These are phyloP conservation scores for Cymbidium sinense DNA, from an alignment of 106 monocot species.

Conservation along the genomic window DNA sequence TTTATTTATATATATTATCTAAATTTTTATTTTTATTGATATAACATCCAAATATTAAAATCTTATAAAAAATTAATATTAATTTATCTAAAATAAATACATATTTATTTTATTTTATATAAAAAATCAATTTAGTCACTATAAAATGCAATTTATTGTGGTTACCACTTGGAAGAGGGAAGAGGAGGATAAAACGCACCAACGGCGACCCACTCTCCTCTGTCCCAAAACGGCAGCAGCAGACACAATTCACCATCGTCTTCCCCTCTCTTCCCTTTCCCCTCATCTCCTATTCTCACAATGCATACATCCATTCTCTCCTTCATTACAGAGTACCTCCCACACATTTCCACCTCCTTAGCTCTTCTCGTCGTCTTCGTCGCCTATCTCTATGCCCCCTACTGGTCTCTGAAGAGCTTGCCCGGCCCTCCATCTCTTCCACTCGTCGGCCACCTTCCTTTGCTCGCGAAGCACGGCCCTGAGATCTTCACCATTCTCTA, in stretches of 20 bases:
- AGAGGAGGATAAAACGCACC: neutral
- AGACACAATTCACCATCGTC: neutral
- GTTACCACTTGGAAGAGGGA: neutral
- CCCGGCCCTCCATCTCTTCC: constrained; percentile 32
- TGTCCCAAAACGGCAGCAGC: neutral
- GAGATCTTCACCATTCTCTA: constrained; percentile 22
- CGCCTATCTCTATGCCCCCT: constrained; percentile 31
- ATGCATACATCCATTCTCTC: neutral
- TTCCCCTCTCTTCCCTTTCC: no score
- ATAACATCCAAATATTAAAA: no score
- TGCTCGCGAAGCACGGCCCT: constrained; percentile 32
- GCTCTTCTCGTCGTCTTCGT: constrained; percentile 3
- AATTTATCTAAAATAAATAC: no score
- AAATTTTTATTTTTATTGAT: no score
- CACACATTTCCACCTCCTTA: neutral
- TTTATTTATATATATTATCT: no score
- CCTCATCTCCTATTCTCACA: no score
- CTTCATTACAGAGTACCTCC: neutral
- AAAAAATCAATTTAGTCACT: no score
- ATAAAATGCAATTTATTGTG: no score
- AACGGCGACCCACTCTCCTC: neutral
- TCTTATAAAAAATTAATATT: no score
- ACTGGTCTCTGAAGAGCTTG: constrained; percentile 28
- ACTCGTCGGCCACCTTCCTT: constrained; percentile 34
- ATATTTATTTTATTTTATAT: no score